These are phyloP conservation scores for Medakamo hakoo DNA, from an alignment of 139 green algal genomes.

Conservation along the genomic window DNA sequence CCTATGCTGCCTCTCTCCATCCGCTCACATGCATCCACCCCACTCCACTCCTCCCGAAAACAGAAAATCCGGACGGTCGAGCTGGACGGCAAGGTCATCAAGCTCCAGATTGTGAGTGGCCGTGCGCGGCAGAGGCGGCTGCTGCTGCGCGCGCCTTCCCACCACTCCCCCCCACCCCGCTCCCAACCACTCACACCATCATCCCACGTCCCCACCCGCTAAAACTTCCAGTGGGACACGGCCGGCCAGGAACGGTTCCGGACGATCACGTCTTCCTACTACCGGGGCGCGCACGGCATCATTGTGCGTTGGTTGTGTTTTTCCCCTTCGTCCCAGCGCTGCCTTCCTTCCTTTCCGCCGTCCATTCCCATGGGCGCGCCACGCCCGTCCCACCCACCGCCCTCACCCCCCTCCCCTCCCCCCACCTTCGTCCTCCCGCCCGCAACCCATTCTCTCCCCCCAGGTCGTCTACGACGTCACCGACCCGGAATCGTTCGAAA, in stretches of 20 bases:
- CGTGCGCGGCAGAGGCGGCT: not conserved
- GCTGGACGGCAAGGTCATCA: slow-evolving; percentile 98
- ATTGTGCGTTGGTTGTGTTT: slow-evolving; percentile 48
- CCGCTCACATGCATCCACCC: not conserved
- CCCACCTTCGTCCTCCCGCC: too few species aligned
- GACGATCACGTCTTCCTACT: slow-evolving; percentile 98
- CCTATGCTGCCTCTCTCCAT: not conserved
- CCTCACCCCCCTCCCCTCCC: not conserved
- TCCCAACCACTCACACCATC: not conserved
- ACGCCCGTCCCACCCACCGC: not conserved
- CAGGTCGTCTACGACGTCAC: slow-evolving; percentile 98
- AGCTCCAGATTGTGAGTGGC: slow-evolving; percentile 91
- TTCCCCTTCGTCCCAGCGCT: not conserved
- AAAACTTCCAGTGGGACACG: slow-evolving; percentile 85
- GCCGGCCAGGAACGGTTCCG: slow-evolving; percentile 96
- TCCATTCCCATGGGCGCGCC: too few species aligned
- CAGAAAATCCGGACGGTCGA: slow-evolving; percentile 99
- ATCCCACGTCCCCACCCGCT: not conserved
- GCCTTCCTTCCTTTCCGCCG: too few species aligned
- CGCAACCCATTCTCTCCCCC: too few species aligned
- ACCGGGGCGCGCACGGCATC: slow-evolving; percentile 93
- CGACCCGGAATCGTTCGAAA: slow-evolving; percentile 96
- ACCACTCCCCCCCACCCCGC: not conserved
- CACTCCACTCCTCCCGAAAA: too few species aligned
- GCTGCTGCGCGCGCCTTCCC: not conserved